Percentiles rank a stretch among this genome's conserved stretches.
Evolutionary conservation across 805 yeast species (phyloP).

Genomic region (Debaryomyces prosopidis): DNA sequence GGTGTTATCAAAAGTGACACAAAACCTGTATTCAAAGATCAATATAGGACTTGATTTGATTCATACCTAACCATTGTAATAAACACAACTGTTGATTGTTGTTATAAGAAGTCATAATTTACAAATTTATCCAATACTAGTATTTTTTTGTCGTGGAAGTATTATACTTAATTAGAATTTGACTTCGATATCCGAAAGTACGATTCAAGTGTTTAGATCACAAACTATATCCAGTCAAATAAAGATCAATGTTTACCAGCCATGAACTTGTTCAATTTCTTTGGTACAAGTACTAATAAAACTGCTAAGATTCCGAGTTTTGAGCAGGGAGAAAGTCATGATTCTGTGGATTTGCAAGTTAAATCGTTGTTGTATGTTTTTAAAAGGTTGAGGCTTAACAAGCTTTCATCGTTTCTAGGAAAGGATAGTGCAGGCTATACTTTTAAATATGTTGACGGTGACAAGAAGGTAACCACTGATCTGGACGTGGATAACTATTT

Average conservation of each 20-base stretch:
- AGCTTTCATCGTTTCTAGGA: conserved; percentile 42
- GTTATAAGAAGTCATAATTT: no score
- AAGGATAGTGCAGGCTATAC: conserved; percentile 4
- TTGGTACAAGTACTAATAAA: conserved; percentile 2
- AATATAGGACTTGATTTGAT: background rate
- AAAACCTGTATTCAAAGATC: background rate
- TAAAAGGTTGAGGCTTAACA: conserved; percentile 48
- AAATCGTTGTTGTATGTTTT: conserved; percentile 60
- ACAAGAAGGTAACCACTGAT: background rate
- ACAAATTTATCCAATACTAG: no score
- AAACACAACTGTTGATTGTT: no score
- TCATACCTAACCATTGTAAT: no score
- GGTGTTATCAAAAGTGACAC: background rate
- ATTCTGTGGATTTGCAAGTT: conserved; percentile 61
- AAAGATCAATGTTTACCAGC: background rate
- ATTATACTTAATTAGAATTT: no score
- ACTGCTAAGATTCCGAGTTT: conserved; percentile 10
- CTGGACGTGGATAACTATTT: conserved; percentile 5
- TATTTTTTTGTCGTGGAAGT: no score
- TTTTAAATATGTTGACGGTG: conserved; percentile 16
- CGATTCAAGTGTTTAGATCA: no score
- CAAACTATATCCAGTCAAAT: no score
- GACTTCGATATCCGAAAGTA: no score
- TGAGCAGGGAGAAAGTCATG: conserved; percentile 26
- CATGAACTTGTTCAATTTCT: conserved; percentile 5